Evolutionary conservation across 371 early-diverging fungal species (phyloP), one percentile per base, ranked within the genome.

Genomic region (Phascolomyces articulosus): DNA sequence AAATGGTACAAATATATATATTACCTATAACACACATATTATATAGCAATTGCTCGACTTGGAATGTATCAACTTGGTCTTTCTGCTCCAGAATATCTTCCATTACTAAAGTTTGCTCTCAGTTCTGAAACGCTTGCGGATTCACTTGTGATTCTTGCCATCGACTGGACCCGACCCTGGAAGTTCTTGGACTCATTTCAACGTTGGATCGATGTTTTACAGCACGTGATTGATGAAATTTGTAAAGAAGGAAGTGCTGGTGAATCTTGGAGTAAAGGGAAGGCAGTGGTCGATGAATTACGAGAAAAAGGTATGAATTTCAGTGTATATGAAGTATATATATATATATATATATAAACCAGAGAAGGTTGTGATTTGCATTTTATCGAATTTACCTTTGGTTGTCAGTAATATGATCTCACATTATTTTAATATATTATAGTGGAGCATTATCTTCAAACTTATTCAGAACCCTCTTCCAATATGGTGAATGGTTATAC

Each of bases 131-230:
- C 91, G 9, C 73, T 94, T 44, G 69, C 83, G 0, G 87, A 89
- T 70, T 78, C 91, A 2, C 78, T 89, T 13, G 91, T 91, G 2
- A 77, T 96, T 13, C 81, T 97, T 49, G 90, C 90, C 41, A 77
- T 98, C 58, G 97, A 96, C 74, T 98, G 98, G 98, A 84, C 90
- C 38, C 84, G 85, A 73, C 98, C 98, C 20, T 96, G 96, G 95
- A 79, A 75, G 41, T 96, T 96, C 73, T 69, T 96, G 69, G 89
- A 91, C 61, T 82, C 89, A 27, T 79, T 96, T 62, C 87, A 93
- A 64, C 80, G 90, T 58, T 96, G 96, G 96, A 75, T 93, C 53
- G 69, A 82, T 51, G 85, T 95, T 23, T 78, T 97, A 41, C 84
- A 90, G 60, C 71, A 72, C n/a, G 82, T 85, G 1, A 80, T 91